Evolutionary conservation across 2,329 filamentous ascomycete species (phyloP).

Genomic region (Macrophomina pseudophaseolina): DNA sequence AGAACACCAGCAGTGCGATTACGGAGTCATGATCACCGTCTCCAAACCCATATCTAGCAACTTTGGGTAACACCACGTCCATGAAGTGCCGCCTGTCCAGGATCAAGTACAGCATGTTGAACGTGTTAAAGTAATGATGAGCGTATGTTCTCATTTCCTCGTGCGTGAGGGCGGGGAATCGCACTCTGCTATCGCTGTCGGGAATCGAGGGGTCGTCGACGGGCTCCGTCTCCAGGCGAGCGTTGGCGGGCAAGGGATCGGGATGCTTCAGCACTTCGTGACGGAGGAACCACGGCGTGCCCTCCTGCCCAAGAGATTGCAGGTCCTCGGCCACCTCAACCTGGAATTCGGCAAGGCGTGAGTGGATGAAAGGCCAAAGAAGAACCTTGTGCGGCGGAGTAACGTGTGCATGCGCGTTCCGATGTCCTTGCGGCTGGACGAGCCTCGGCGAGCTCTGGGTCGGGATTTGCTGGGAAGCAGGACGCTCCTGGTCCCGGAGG

Average conservation of each 20-base stretch:
- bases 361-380: conserved; percentile 30
- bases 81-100: conserved; percentile 26
- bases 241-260: conserved; percentile 32
- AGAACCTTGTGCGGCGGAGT: conserved; percentile 32
- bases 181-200: background rate
- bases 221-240: background rate
- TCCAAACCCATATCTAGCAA: conserved; percentile 57
- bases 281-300: conserved; percentile 28
- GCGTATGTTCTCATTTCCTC: conserved; percentile 27
- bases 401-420: conserved; percentile 18
- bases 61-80: conserved; percentile 28
- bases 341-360: conserved; percentile 12
- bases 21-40: conserved; percentile 57
- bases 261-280: conserved; percentile 24
- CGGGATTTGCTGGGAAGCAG: background rate
- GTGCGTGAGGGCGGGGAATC: conserved; percentile 24
- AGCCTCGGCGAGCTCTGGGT: background rate
- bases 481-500: background rate
- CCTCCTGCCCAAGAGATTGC: conserved; percentile 17
- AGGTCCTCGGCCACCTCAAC: conserved; percentile 25
- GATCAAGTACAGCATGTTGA: conserved; percentile 28
- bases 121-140: conserved; percentile 25
- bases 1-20: conserved; percentile 62
- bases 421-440: background rate
- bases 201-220: background rate